Evolutionary conservation across 306 rosid genomes (phyloP).

Genomic region (Adenanthera pavonina): DNA sequence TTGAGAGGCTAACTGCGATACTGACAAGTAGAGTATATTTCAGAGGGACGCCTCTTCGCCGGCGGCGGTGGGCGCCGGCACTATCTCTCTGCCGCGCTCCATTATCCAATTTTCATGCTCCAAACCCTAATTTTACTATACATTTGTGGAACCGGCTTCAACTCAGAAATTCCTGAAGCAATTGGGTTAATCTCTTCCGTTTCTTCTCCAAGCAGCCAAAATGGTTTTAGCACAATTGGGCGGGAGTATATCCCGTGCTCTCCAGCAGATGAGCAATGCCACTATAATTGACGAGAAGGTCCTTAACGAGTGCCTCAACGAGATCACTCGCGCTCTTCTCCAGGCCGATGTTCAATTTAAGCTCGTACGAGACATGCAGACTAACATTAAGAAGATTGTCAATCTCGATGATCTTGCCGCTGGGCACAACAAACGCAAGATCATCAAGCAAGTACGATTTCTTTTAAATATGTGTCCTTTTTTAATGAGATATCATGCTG

Average conservation of each 20-base stretch:
- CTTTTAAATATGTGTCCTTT: too few species aligned
- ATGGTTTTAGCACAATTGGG: conserved; percentile 89
- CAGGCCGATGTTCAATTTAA: conserved; percentile 90
- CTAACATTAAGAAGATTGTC: conserved; percentile 81
- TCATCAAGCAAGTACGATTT: conserved; percentile 71
- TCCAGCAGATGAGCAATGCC: conserved; percentile 93
- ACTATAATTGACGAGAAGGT: conserved; percentile 87
- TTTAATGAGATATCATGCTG: too few species aligned
- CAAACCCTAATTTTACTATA: conserved; percentile 36
- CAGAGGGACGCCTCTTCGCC: background rate
- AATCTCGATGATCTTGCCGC: conserved; percentile 86
- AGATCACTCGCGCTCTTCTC: conserved; percentile 87
- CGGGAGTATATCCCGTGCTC: conserved; percentile 91
- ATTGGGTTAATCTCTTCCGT: background rate
- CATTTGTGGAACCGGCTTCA: background rate
- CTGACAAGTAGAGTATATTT: too few species aligned
- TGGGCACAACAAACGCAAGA: conserved; percentile 82
- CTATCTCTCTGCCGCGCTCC: background rate
- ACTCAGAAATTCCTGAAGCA: background rate
- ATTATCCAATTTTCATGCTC: background rate
- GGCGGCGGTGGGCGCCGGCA: too few species aligned
- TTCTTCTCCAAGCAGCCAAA: conserved; percentile 29
- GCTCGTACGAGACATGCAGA: conserved; percentile 86
- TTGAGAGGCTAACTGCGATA: too few species aligned
- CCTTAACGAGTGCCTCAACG: conserved; percentile 81